phyloP scores from a whole-genome alignment of 2,329 filamentous ascomycete species.

The Thelonectria blattea region DNA sequence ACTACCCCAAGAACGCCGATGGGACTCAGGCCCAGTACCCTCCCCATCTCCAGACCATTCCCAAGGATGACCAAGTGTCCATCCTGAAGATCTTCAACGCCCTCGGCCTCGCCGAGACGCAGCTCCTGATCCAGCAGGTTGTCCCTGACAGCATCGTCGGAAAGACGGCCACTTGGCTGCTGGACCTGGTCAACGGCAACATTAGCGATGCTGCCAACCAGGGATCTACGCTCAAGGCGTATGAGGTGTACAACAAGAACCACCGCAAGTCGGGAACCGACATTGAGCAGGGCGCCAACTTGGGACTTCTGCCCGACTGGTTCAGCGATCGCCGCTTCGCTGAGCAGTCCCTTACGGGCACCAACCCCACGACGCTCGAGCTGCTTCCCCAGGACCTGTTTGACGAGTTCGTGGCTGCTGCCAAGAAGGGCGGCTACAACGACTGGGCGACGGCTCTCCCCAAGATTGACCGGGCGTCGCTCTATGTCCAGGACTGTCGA shows the following conservation, averaged over 20 bases:
- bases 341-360: slow-evolving; percentile 51
- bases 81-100: slow-evolving; percentile 42
- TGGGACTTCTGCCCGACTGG: slow-evolving; percentile 48
- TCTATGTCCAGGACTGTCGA: slow-evolving; percentile 52
- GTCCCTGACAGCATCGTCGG: slow-evolving; percentile 41
- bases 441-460: slow-evolving; percentile 41
- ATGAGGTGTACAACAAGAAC: slow-evolving; percentile 43
- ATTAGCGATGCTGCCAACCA: slow-evolving; percentile 39
- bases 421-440: slow-evolving; percentile 41
- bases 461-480: slow-evolving; percentile 37
- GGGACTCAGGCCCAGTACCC: slow-evolving; percentile 39
- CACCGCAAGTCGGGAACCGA: slow-evolving; percentile 45
- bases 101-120: slow-evolving; percentile 40
- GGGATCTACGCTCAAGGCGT: slow-evolving; percentile 41
- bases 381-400: slow-evolving; percentile 44
- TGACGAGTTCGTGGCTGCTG: slow-evolving; percentile 44
- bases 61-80: slow-evolving; percentile 36
- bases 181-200: slow-evolving; percentile 33
- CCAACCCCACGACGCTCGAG: slow-evolving; percentile 53
- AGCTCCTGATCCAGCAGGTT: slow-evolving; percentile 41
- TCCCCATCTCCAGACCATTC: slow-evolving; percentile 41
- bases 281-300: slow-evolving; percentile 42
- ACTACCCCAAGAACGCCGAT: slow-evolving; percentile 34
- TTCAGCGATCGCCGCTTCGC: slow-evolving; percentile 52
- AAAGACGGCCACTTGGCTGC: slow-evolving; percentile 40